These are phyloP conservation scores for Coemansia sp. DNA, from an alignment of 192 early-diverging fungal genomes.

Conservation along the genomic window DNA sequence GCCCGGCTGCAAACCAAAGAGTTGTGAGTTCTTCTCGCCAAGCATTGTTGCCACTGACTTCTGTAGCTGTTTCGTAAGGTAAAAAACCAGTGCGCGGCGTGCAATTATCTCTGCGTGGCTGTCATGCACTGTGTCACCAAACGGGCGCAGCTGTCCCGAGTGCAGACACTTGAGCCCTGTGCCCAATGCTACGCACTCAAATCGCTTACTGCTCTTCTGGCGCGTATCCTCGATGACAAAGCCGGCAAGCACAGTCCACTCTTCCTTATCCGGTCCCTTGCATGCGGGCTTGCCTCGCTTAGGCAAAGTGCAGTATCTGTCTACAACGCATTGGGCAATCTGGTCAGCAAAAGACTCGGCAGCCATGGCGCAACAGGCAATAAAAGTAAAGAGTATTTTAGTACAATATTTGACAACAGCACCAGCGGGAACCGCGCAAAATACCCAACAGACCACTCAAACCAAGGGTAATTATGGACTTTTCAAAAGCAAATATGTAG, in stretches of 20 bases:
- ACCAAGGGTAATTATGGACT: too few relatives aligned
- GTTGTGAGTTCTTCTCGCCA: background rate
- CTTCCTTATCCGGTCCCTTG: slow-evolving; percentile 44
- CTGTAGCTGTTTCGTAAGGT: slow-evolving; percentile 22
- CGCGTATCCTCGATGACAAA: slow-evolving; percentile 54
- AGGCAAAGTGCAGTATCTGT: slow-evolving; percentile 58
- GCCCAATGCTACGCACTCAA: slow-evolving; percentile 47
- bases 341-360: slow-evolving; percentile 8
- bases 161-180: slow-evolving; percentile 86
- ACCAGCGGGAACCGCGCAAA: too few relatives aligned
- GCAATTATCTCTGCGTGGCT: slow-evolving; percentile 88
- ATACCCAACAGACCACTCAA: too few relatives aligned
- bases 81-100: slow-evolving; percentile 72
- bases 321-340: slow-evolving; percentile 55
- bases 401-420: too few relatives aligned
- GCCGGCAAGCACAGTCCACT: slow-evolving; percentile 87
- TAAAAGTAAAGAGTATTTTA: background rate
- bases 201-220: background rate
- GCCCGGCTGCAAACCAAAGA: background rate
- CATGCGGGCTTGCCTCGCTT: slow-evolving; percentile 71
- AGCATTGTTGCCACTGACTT: background rate
- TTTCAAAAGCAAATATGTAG: too few relatives aligned
- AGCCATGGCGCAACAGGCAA: background rate
- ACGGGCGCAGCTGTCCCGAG: slow-evolving; percentile 53
- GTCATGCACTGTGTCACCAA: slow-evolving; percentile 74